Base-by-base conservation (phyloP, 2,329 filamentous ascomycete genomes). In the Cordyceps tenuipes region DNA sequence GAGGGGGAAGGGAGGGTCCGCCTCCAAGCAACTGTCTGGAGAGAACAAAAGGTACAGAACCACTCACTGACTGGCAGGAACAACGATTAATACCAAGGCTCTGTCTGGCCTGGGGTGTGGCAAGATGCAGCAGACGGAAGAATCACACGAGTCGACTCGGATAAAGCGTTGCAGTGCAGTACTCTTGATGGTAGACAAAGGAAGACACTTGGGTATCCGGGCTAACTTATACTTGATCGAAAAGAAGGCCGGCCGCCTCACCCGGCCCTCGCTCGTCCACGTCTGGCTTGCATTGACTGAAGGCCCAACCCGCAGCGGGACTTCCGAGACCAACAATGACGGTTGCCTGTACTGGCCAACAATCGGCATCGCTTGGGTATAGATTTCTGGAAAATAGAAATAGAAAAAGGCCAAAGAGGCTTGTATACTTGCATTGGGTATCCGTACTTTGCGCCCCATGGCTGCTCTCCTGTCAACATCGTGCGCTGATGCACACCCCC, bases 221-320 rank as follows among this genome's bases (percentile, higher is more conserved):
- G 69, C 69, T 66, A 74, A 73, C 72, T 75, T 75, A 75, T 75
- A 75, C 71, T 69, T 66, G 66, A 65, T 68, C 62, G 65, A 67
- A 63, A 49, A 59, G 60, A 65, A 39, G n/a, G n/a, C n/a, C n/a
- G 57, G 63, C 56, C 51, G 61, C 60, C 61, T 63, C 44, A 47
- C 39, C 17, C 52, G 63, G 61, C 64, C 61, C 65, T 68, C 63
- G 65, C 66, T 66, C 64, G 64, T 67, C 65, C 47, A 41, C 53
- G 52, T 57, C 53, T 61, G 59, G 52, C 52, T 23, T 61, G 59
- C 47, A 61, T 56, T 53, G 48, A 57, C 53, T 61, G 51, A 51
- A 56, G 47, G 59, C 59, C 59, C 53, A 61, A 61, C 48, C 59
- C 59, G 53, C 59, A 52, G 59, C 57, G 59, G 59, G 48, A 61